These are phyloP conservation scores for Podospora pseudocomata DNA, from an alignment of 495 filamentous ascomycete species.

Conservation along the genomic window DNA sequence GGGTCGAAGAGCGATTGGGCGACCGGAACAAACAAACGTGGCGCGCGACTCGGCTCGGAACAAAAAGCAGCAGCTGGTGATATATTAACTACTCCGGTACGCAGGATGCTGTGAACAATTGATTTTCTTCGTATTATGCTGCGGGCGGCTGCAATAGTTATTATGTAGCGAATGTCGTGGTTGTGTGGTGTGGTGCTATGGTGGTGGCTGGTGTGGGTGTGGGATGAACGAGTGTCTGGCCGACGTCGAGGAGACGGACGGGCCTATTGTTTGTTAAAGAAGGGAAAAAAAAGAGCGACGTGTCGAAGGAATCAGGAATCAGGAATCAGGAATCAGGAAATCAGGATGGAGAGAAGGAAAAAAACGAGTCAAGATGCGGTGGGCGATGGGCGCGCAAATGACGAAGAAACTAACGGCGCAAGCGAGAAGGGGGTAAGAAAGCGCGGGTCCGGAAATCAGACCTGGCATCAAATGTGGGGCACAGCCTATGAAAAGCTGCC, in stretches of 20 bases:
- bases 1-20: conserved; percentile 1
- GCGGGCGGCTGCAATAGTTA: conserved; percentile 8
- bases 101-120: neutral
- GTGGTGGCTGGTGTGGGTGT: neutral
- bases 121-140: neutral
- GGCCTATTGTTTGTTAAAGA: conserved; percentile 7
- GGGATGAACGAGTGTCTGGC: conserved; percentile 18
- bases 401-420: conserved; percentile 24
- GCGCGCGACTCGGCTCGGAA: conserved; percentile 2
- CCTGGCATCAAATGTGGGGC: conserved; percentile 12
- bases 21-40: neutral
- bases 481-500: conserved; percentile 9
- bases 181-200: too few relatives aligned
- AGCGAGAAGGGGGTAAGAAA: conserved; percentile 10
- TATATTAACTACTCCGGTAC: neutral
- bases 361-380: conserved; percentile 16
- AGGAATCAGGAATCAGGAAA: too few relatives aligned
- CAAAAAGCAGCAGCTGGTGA: neutral
- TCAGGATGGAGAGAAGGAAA: conserved; percentile 10
- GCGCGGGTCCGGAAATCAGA: conserved; percentile 18
- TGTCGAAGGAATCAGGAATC: neutral
- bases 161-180: neutral
- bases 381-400: conserved; percentile 18
- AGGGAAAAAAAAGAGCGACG: conserved; percentile 3
- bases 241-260: conserved; percentile 7